Base-by-base conservation (phyloP, 306 rosid species). In the Lathyrus oleraceus region DNA sequence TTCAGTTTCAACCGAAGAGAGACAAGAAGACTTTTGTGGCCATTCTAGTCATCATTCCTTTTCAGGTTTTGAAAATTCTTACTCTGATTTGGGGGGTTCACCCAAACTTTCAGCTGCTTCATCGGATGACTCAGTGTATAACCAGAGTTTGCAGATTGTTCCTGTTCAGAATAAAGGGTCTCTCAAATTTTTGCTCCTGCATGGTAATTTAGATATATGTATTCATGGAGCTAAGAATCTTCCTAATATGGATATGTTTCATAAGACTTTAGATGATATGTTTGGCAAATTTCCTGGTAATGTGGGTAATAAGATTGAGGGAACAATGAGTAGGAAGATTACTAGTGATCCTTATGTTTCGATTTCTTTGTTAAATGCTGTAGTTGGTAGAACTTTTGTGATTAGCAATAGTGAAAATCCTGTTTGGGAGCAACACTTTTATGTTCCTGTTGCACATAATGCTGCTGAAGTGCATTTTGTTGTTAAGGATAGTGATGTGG, bases 231-330 rank as follows among this genome's bases (percentile, higher is more conserved):
- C 99, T 14, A 79, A 45, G 25, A 77, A 89, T 75, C 96, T 94
- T 79, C 99, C 99, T 4, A 94, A 94, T 75, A 84, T 91, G 97
- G 99, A 94, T 82, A 88, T 88, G 97, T 94, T 94, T 78, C 99
- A 94, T 77, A 94, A 83, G 67, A 91, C 97, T 28, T 77, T 91
- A 58, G 97, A 92, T 43, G 96, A 87, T 68, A 7, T 94, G 85
- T 79, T 94, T 70, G 48, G 79, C 25, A 87, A 4, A 32, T 76
- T 88, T 21, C 91, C 93, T 20, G 88, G 85, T 76, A 85, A 77
- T 63, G 65, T 78, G 81, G 38, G 76, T 65, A 83, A 69, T 78
- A 87, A 87, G 79, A 47, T 83, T 17, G 90, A 93, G 65, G 96
- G 93, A 44, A 81, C 76, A 7, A 35, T 81, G 71, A 85, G 63